Conservation (phyloP, 129 eudicot genomes). For the Lactuca sativa region DNA sequence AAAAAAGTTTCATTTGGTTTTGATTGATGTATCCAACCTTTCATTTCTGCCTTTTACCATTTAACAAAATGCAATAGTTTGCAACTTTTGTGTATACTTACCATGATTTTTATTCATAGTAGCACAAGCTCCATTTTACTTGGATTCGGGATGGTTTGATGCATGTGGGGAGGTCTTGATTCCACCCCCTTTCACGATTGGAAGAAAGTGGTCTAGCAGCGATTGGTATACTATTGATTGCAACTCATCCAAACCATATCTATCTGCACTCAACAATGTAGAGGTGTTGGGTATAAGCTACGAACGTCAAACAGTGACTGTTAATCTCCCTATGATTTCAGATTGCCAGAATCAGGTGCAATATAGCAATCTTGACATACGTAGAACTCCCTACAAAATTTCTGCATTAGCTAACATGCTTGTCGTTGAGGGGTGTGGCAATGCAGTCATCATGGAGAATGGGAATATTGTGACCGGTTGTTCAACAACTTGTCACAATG, state of each 20-base stretch:
- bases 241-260: constrained; percentile 19
- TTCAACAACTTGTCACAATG: constrained; percentile 11
- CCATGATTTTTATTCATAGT: constrained; percentile 4
- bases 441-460: background rate
- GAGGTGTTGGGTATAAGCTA: constrained; percentile 6
- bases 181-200: constrained; percentile 34
- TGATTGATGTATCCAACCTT: background rate
- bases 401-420: constrained; percentile 11
- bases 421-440: constrained; percentile 29
- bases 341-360: constrained; percentile 11
- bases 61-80: constrained; percentile 16
- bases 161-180: constrained; percentile 18
- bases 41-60: background rate
- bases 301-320: constrained; percentile 16
- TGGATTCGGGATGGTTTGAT: constrained; percentile 16
- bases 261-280: constrained; percentile 17
- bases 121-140: background rate
- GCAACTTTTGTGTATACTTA: background rate
- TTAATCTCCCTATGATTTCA: constrained; percentile 15
- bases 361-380: constrained; percentile 3
- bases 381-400: constrained; percentile 17
- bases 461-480: constrained; percentile 13
- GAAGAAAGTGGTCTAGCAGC: constrained; percentile 9
- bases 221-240: constrained; percentile 31
- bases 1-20: too few species aligned